Evolutionary conservation across 495 filamentous ascomycete genomes (phyloP).

Genomic region (Margaritispora aquatica): DNA sequence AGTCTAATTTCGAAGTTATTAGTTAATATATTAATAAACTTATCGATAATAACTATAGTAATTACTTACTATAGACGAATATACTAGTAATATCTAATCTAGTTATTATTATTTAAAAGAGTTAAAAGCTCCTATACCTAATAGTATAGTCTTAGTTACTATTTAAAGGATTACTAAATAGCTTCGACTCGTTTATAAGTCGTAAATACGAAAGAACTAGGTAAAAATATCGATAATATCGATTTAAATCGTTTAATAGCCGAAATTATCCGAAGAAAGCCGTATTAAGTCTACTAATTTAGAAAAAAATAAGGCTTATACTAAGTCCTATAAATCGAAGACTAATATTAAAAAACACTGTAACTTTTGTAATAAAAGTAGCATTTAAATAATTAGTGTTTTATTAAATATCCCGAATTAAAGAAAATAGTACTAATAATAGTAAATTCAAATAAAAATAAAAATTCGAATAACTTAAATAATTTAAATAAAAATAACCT

Average conservation of each 20-base stretch:
- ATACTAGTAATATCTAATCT: background rate
- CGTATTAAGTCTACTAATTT: background rate
- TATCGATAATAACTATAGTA: constrained; percentile 2
- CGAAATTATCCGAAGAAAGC: background rate
- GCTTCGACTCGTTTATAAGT: background rate
- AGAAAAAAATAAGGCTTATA: background rate
- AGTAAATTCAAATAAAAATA: background rate
- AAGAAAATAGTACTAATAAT: background rate
- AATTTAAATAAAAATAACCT: background rate
- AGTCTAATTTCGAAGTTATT: constrained; percentile 1
- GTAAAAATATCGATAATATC: constrained; percentile 1
- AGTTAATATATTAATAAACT: background rate
- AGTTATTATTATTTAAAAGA: constrained; percentile 3
- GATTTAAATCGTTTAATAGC: constrained; percentile 1
- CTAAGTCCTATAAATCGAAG: constrained; percentile 6
- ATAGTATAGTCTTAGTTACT: background rate
- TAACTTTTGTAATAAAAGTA: constrained; percentile 4
- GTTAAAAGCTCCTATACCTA: background rate
- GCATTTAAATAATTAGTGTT: constrained; percentile 2
- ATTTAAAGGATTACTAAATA: constrained; percentile 3
- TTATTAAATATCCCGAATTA: constrained; percentile 11
- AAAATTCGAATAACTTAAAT: background rate
- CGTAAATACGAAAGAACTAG: constrained; percentile 7
- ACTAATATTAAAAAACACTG: background rate
- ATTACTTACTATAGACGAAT: constrained; percentile 1